Evolutionary conservation across 2,329 filamentous ascomycete species (phyloP).

Genomic region (Aquanectria penicillioides): DNA sequence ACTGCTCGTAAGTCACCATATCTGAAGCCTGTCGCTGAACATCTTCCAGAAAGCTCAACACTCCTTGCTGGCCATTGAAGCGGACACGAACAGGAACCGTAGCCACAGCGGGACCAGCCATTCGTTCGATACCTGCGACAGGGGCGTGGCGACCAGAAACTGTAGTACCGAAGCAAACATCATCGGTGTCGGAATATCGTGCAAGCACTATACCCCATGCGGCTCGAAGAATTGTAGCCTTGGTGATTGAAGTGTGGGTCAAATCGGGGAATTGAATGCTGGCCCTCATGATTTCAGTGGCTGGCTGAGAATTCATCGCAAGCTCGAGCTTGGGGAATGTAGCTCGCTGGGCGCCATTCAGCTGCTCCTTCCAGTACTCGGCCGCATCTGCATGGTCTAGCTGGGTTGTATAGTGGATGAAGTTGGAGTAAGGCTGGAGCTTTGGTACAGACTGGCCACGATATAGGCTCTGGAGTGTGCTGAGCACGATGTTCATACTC

Average conservation of each 20-base stretch:
- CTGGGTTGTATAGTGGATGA: conserved; percentile 3
- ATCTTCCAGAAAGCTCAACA: conserved; percentile 54
- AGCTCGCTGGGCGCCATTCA: conserved; percentile 43
- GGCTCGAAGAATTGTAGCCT: conserved; percentile 43
- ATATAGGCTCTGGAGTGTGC: not conserved
- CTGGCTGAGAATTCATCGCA: conserved; percentile 56
- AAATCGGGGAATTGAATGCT: not conserved
- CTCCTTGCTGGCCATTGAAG: conserved; percentile 39
- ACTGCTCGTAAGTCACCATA: conserved; percentile 25
- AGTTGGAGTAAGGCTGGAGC: conserved; percentile 1
- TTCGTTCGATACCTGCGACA: conserved; percentile 32
- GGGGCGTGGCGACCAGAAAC: conserved; percentile 50
- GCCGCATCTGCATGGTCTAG: not conserved
- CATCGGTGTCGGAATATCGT: conserved; percentile 54
- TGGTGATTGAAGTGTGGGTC: conserved; percentile 10
- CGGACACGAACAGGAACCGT: conserved; percentile 35
- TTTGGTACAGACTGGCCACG: not conserved
- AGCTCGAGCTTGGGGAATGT: conserved; percentile 53
- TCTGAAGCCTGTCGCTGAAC: conserved; percentile 25
- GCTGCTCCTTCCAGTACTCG: not conserved
- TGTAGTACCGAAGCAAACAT: conserved; percentile 55
- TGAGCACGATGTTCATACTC: not conserved
- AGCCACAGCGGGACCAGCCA: conserved; percentile 46
- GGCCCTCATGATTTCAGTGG: conserved; percentile 50
- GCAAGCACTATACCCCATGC: conserved; percentile 62